phyloP scores from a whole-genome alignment of 208 protist species.

The Trypanosoma lewisi region DNA sequence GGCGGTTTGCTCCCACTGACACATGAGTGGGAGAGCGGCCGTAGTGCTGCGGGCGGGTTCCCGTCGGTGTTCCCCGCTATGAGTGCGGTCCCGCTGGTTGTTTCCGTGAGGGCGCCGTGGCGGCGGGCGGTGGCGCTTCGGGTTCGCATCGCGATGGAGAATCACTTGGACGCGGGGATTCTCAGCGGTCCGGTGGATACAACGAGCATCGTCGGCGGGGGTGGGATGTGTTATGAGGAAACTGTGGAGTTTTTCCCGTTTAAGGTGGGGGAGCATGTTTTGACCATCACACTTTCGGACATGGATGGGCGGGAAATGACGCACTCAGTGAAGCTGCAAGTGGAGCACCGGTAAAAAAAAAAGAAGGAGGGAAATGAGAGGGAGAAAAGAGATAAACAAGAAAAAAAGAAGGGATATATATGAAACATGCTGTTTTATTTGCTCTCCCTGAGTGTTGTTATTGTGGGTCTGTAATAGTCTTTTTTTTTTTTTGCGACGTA shows the following conservation, averaged over 20 bases:
- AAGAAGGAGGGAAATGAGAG: not conserved
- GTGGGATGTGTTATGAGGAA: constrained; percentile 34
- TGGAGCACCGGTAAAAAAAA: constrained; percentile 29
- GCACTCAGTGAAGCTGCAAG: constrained; percentile 49
- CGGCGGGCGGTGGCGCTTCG: constrained; percentile 54
- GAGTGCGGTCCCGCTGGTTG: constrained; percentile 42
- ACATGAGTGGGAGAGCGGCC: not conserved
- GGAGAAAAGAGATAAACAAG: not conserved
- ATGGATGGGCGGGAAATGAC: constrained; percentile 51
- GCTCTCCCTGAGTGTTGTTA: no score
- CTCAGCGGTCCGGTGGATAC: constrained; percentile 65
- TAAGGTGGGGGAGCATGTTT: constrained; percentile 67
- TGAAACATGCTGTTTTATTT: no score
- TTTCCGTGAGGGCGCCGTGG: constrained; percentile 64
- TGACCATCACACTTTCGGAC: constrained; percentile 65
- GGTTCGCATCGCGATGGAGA: constrained; percentile 53
- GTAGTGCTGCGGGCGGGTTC: not conserved
- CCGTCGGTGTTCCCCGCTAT: constrained; percentile 44
- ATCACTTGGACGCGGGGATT: constrained; percentile 64
- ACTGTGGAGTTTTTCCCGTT: constrained; percentile 74
- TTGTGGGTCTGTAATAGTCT: no score
- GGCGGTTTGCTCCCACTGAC: not conserved
- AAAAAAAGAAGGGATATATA: constrained; percentile 14
- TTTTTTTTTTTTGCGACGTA: constrained; percentile 12
- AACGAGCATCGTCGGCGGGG: constrained; percentile 43